Conservation (phyloP, 805 yeast genomes). For the Cyberlindnera americana region DNA sequence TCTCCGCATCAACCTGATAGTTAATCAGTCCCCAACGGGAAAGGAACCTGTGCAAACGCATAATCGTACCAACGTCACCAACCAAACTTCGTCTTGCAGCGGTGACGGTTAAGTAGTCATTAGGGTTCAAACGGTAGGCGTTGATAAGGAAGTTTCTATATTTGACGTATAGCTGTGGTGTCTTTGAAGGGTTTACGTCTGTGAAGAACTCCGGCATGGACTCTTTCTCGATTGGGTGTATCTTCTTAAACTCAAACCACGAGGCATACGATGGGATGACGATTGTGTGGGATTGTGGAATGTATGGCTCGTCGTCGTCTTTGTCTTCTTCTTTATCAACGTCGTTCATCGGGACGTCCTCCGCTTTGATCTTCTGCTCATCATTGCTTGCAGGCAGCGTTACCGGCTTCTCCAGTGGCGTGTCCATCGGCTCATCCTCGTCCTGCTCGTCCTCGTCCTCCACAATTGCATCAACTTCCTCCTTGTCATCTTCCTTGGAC, state of each 20-base stretch:
- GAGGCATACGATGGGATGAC: slow-evolving; percentile 83
- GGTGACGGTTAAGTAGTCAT: slow-evolving; percentile 84
- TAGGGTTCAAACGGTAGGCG: slow-evolving; percentile 83
- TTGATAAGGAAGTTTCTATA: slow-evolving; percentile 88
- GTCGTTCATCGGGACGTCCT: slow-evolving; percentile 5
- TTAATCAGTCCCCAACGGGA: slow-evolving; percentile 92
- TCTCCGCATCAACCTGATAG: slow-evolving; percentile 82
- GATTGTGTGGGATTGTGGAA: slow-evolving; percentile 74
- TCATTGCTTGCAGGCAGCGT: slow-evolving; percentile 6
- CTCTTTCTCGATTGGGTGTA: slow-evolving; percentile 76
- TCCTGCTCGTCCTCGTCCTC: slow-evolving; percentile 11
- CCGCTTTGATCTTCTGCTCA: slow-evolving; percentile 1
- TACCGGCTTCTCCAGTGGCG: background rate
- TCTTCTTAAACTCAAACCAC: slow-evolving; percentile 75
- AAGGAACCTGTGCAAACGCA: slow-evolving; percentile 79
- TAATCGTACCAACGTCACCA: slow-evolving; percentile 86
- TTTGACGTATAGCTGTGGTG: slow-evolving; percentile 75
- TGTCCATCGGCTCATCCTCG: slow-evolving; percentile 3
- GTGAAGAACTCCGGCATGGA: slow-evolving; percentile 87
- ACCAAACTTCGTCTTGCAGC: slow-evolving; percentile 88
- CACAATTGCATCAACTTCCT: too few species aligned
- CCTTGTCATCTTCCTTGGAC: slow-evolving; percentile 13
- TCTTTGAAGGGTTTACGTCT: slow-evolving; percentile 66
- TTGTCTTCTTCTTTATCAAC: slow-evolving; percentile 11
- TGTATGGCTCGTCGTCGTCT: slow-evolving; percentile 22